Conservation (phyloP, 2,329 filamentous ascomycete species). For the Moelleriella libera region DNA sequence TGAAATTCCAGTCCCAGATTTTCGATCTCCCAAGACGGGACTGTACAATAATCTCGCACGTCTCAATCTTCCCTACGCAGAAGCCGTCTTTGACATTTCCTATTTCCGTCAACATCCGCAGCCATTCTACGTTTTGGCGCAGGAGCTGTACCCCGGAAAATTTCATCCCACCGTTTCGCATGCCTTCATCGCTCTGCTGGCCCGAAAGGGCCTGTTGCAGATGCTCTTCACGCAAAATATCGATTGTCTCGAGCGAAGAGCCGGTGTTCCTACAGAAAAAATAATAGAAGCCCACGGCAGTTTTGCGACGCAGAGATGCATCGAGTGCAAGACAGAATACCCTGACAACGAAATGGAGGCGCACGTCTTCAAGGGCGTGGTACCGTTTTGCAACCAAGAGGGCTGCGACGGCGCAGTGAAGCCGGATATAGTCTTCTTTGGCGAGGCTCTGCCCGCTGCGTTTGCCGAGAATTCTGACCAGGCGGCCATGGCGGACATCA, state of each 20-base stretch:
- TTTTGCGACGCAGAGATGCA: slow-evolving; percentile 82
- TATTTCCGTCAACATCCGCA: slow-evolving; percentile 76
- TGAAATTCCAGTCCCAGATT: slow-evolving; percentile 61
- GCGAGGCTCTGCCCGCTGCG: slow-evolving; percentile 43
- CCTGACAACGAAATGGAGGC: slow-evolving; percentile 61
- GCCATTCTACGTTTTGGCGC: slow-evolving; percentile 85
- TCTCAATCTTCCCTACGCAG: slow-evolving; percentile 73
- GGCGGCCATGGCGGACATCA: slow-evolving; percentile 53
- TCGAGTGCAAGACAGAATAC: slow-evolving; percentile 66
- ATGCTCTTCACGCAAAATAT: slow-evolving; percentile 98
- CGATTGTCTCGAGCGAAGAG: slow-evolving; percentile 80
- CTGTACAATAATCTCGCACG: slow-evolving; percentile 85
- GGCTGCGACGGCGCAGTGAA: slow-evolving; percentile 71
- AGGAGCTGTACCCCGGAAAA: slow-evolving; percentile 82
- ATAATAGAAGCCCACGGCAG: slow-evolving; percentile 93
- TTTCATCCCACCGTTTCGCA: slow-evolving; percentile 84
- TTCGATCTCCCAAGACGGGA: slow-evolving; percentile 82
- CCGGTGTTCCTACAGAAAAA: slow-evolving; percentile 65
- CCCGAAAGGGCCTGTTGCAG: slow-evolving; percentile 62
- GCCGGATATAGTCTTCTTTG: slow-evolving; percentile 91
- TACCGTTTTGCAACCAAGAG: slow-evolving; percentile 51
- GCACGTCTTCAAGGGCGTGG: slow-evolving; percentile 49
- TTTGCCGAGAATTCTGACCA: slow-evolving; percentile 26
- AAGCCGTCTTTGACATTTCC: slow-evolving; percentile 85
- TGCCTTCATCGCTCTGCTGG: slow-evolving; percentile 71